These are phyloP conservation scores for Fusarium sp. DNA, from an alignment of 2,329 filamentous ascomycete genomes.

Conservation along the genomic window DNA sequence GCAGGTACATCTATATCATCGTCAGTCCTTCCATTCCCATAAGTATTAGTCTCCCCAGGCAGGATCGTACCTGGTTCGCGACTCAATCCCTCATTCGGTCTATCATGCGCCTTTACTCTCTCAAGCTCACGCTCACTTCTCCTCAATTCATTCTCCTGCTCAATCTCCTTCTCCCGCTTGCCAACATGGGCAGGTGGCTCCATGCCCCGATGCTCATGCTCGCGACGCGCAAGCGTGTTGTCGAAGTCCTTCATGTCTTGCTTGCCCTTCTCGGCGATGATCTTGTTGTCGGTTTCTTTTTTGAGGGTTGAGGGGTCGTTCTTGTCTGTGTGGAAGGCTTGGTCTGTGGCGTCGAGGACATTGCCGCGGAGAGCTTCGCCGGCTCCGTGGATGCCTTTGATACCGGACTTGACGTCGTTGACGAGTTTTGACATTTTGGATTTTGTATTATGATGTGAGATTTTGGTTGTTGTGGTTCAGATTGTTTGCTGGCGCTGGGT, in stretches of 20 bases:
- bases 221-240: slow-evolving; percentile 36
- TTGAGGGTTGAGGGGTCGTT: slow-evolving; percentile 20
- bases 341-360: slow-evolving; percentile 36
- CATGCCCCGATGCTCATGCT: slow-evolving; percentile 33
- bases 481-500: background rate
- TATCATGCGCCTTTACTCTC: background rate
- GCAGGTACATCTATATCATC: slow-evolving; percentile 1
- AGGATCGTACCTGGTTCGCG: slow-evolving; percentile 25
- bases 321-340: slow-evolving; percentile 36
- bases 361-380: slow-evolving; percentile 41
- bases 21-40: slow-evolving; percentile 14
- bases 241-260: slow-evolving; percentile 31
- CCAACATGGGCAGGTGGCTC: slow-evolving; percentile 14
- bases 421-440: slow-evolving; percentile 38
- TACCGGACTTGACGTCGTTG: slow-evolving; percentile 41
- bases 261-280: slow-evolving; percentile 37
- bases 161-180: background rate
- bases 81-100: slow-evolving; percentile 16
- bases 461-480: background rate
- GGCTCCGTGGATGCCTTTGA: slow-evolving; percentile 42
- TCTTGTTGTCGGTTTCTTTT: slow-evolving; percentile 13
- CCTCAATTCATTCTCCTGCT: background rate
- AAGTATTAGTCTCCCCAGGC: slow-evolving; percentile 9
- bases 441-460: background rate
- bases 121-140: background rate